Evolutionary conservation across 257 asterid genomes (phyloP).

Genomic region (Nicotiana obtusifolia): DNA sequence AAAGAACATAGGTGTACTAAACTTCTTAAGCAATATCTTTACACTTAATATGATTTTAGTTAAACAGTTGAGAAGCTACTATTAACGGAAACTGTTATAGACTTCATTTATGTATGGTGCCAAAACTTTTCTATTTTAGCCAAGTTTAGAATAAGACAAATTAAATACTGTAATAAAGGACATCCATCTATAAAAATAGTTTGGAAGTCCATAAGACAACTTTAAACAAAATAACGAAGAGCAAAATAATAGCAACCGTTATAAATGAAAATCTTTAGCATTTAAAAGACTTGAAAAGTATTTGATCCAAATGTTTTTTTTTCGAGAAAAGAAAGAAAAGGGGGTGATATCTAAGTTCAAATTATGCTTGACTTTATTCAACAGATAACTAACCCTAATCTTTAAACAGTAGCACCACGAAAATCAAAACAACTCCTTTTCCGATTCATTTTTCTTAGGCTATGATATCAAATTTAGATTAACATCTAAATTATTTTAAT

Average conservation of each 20-base stretch:
- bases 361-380: not conserved
- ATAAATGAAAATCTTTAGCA: not conserved
- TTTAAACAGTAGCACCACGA: not conserved
- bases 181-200: not conserved
- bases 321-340: not conserved
- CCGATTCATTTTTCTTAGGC: not conserved
- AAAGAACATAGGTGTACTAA: not conserved
- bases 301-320: not conserved
- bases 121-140: not conserved
- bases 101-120: not conserved
- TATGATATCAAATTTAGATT: not conserved
- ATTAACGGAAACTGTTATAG: not conserved
- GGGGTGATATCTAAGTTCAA: not conserved
- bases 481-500: not conserved
- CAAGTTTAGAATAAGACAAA: not conserved
- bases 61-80: not conserved
- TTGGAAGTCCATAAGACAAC: not conserved
- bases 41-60: not conserved
- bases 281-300: not conserved
- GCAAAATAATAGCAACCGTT: not conserved
- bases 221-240: not conserved
- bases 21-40: not conserved
- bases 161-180: not conserved
- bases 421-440: not conserved
- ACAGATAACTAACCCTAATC: slow-evolving; percentile 15